These are phyloP conservation scores for Eleusine coracana DNA, from an alignment of 176 grass and related monocot species.

Conservation along the genomic window DNA sequence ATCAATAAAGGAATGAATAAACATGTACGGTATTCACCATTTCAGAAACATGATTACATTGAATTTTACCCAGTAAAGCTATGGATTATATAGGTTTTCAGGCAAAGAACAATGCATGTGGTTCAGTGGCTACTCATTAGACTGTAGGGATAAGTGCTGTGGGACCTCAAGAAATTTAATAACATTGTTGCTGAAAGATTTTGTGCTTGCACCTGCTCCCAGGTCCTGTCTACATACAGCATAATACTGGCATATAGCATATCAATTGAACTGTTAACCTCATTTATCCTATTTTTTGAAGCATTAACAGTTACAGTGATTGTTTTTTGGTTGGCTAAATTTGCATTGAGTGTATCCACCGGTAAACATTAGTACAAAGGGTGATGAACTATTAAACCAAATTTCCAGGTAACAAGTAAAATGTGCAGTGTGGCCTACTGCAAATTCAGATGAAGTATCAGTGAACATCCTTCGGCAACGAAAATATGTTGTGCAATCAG, in stretches of 20 bases:
- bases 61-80: background rate
- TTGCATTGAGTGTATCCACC: background rate
- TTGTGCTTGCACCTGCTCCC: background rate
- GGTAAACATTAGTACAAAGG: background rate
- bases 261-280: background rate
- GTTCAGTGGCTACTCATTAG: background rate
- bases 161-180: background rate
- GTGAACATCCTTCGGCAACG: background rate
- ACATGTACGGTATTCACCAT: background rate
- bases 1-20: background rate
- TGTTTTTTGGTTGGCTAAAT: background rate
- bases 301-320: background rate
- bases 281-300: background rate
- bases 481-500: background rate
- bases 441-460: background rate
- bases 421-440: background rate
- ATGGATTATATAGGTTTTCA: background rate
- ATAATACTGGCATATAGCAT: background rate
- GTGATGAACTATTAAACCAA: background rate
- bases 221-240: background rate
- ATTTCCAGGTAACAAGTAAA: background rate
- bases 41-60: background rate
- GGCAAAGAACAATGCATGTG: background rate
- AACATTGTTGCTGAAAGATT: background rate
- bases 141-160: background rate